Evolutionary conservation across 331 rosid genomes (phyloP).

Genomic region (Prunus yedoensis): DNA sequence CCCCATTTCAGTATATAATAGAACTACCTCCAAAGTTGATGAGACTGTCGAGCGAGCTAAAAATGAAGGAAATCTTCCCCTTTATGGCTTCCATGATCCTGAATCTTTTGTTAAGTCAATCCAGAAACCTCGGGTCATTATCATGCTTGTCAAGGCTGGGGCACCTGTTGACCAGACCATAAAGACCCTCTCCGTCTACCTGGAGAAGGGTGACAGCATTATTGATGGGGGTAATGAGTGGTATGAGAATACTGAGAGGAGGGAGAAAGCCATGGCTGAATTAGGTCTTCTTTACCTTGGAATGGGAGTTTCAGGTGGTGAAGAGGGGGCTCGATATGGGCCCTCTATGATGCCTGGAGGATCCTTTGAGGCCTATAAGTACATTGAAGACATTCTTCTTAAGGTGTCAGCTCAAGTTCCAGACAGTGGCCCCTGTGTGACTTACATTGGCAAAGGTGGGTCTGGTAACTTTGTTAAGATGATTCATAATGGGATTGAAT

Average conservation of each 20-base stretch:
- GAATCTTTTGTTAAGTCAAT: conserved; percentile 68
- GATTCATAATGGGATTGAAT: conserved; percentile 83
- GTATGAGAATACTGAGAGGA: conserved; percentile 90
- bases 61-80: conserved; percentile 70
- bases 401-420: conserved; percentile 92
- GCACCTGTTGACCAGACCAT: conserved; percentile 91
- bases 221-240: conserved; percentile 91
- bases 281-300: conserved; percentile 83
- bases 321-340: conserved; percentile 84
- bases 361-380: conserved; percentile 73
- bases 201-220: conserved; percentile 89
- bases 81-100: conserved; percentile 81
- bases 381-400: conserved; percentile 87
- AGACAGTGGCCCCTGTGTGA: conserved; percentile 84
- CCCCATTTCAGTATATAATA: conserved; percentile 84
- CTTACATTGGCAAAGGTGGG: conserved; percentile 77
- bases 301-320: conserved; percentile 93
- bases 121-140: conserved; percentile 75
- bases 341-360: conserved; percentile 99
- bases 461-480: conserved; percentile 90
- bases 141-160: conserved; percentile 95
- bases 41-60: conserved; percentile 79
- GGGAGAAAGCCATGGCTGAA: conserved; percentile 62
- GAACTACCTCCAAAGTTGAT: conserved; percentile 82
- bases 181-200: conserved; percentile 66